These are phyloP conservation scores for Neolentinus lepideus DNA, from an alignment of 1,284 basidiomycete species.

Conservation along the genomic window DNA sequence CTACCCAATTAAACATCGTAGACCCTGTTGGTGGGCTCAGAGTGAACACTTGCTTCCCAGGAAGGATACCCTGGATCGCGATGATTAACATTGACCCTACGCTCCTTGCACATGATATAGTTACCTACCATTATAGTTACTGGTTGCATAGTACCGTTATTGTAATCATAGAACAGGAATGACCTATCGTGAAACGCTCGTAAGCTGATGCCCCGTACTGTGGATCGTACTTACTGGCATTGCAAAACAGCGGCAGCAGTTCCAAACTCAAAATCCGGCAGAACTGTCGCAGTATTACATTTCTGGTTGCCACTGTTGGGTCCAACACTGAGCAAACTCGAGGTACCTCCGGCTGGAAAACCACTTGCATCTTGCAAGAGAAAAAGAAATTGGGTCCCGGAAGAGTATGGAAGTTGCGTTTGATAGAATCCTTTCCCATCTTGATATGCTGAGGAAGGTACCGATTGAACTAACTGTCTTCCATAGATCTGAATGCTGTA, in stretches of 20 bases:
- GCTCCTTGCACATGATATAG: background rate
- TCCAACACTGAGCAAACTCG: slow-evolving; percentile 42
- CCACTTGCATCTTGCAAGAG: slow-evolving; percentile 71
- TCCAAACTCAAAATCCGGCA: slow-evolving; percentile 41
- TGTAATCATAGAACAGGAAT: slow-evolving; percentile 44
- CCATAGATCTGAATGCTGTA: slow-evolving; percentile 35
- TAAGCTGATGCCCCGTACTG: background rate
- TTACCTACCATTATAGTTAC: slow-evolving; percentile 48
- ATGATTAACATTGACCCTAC: background rate
- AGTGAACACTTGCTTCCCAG: slow-evolving; percentile 34
- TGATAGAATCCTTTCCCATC: slow-evolving; percentile 49
- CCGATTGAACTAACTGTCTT: slow-evolving; percentile 42
- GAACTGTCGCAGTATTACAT: slow-evolving; percentile 45
- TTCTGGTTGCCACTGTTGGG: slow-evolving; percentile 31
- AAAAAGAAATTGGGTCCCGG: slow-evolving; percentile 38
- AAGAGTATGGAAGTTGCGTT: slow-evolving; percentile 32
- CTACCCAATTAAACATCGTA: slow-evolving; percentile 19
- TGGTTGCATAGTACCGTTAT: slow-evolving; percentile 41
- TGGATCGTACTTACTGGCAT: slow-evolving; percentile 40
- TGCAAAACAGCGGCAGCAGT: slow-evolving; percentile 44
- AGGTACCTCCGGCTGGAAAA: slow-evolving; percentile 57
- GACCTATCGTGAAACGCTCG: slow-evolving; percentile 28
- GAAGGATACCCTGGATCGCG: slow-evolving; percentile 50
- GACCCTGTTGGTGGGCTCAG: background rate
- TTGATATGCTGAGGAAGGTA: slow-evolving; percentile 46